Percentiles rank a stretch among this genome's conserved stretches.
These are phyloP conservation scores for Colletotrichum sp. DNA, from an alignment of 2,329 filamentous ascomycete genomes.

Conservation along the genomic window DNA sequence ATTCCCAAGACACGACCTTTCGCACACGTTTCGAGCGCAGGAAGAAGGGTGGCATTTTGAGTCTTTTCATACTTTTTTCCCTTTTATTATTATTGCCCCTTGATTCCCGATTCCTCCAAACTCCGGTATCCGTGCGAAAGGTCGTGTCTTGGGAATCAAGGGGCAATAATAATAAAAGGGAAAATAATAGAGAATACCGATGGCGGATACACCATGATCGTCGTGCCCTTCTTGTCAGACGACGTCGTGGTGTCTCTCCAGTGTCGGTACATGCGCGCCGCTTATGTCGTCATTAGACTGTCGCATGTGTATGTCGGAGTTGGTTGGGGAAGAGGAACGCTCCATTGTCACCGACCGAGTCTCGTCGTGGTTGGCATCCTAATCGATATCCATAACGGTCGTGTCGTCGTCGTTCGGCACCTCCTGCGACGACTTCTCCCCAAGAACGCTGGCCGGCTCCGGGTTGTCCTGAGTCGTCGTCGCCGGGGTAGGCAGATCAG, in stretches of 20 bases:
- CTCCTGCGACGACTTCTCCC: constrained; percentile 25
- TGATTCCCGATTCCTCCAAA: constrained; percentile 3
- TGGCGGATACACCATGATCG: background rate
- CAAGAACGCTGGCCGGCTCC: constrained; percentile 21
- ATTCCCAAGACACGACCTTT: too few species aligned
- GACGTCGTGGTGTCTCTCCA: background rate
- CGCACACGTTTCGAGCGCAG: too few species aligned
- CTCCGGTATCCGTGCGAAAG: background rate
- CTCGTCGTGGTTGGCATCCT: background rate
- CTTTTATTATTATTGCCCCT: too few species aligned
- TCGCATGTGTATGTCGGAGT: background rate
- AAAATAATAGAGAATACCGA: background rate
- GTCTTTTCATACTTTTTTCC: too few species aligned
- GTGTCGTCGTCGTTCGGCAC: constrained; percentile 33
- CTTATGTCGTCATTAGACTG: background rate
- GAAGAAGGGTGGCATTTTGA: too few species aligned
- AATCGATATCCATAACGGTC: constrained; percentile 45
- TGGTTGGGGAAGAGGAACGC: background rate
- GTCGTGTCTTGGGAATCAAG: background rate
- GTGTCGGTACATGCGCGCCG: background rate
- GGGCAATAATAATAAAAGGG: background rate
- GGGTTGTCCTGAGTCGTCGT: constrained; percentile 32
- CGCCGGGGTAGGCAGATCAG: constrained; percentile 20
- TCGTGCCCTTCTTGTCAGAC: background rate
- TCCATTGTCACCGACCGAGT: background rate